phyloP scores from a whole-genome alignment of 2,329 filamentous ascomycete genomes.

The Epichloe scottii region DNA sequence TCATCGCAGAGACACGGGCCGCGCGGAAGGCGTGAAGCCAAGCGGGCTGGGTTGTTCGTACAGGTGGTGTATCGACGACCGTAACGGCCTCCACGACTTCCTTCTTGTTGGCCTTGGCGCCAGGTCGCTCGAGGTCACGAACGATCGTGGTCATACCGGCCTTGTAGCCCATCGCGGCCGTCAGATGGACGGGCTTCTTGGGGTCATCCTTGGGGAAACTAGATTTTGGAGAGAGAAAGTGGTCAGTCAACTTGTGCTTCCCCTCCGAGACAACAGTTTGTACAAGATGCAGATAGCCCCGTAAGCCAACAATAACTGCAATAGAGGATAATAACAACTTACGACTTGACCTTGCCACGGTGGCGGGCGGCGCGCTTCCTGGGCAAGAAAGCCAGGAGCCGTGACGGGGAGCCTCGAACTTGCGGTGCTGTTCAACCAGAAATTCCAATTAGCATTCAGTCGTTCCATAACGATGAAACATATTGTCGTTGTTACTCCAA shows the following conservation, averaged over 20 bases:
- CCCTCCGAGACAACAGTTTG: not conserved
- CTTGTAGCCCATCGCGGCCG: constrained; percentile 98
- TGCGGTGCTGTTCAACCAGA: constrained; percentile 32
- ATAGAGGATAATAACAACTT: constrained; percentile 28
- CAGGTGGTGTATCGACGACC: constrained; percentile 86
- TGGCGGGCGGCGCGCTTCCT: constrained; percentile 90
- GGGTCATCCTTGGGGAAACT: constrained; percentile 99
- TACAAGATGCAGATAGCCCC: not conserved
- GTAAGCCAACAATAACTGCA: not conserved
- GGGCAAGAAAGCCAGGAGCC: constrained; percentile 82
- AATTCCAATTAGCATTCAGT: constrained; percentile 6
- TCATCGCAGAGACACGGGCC: not conserved
- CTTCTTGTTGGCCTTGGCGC: constrained; percentile 99
- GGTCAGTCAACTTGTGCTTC: not conserved
- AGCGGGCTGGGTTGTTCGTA: constrained; percentile 79
- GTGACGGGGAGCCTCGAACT: constrained; percentile 81
- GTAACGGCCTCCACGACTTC: constrained; percentile 83
- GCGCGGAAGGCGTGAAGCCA: constrained; percentile 39
- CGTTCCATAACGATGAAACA: not conserved
- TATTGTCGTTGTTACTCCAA: not conserved
- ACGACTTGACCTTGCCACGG: constrained; percentile 98
- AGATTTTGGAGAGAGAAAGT: constrained; percentile 5
- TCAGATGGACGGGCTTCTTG: constrained; percentile 99
- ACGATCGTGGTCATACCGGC: constrained; percentile 99
- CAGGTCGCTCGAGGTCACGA: constrained; percentile 96